Conservation (phyloP, 345 rosid species). For the Camelina laxa region DNA sequence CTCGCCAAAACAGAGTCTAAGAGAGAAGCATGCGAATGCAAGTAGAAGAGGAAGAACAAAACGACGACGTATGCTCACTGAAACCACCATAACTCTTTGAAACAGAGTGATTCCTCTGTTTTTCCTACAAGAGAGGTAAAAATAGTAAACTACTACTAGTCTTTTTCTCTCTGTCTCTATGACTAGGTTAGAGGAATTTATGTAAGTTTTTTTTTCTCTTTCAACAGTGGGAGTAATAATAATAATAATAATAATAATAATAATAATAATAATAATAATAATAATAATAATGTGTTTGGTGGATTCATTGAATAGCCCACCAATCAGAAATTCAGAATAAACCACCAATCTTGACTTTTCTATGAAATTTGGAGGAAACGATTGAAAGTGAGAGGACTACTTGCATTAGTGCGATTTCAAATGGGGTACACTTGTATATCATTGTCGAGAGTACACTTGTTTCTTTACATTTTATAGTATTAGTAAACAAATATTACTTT, state of each 20-base stretch:
- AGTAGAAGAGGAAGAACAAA: constrained; percentile 28
- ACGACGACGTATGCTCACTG: constrained; percentile 4
- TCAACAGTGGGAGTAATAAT: background rate
- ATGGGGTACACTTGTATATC: constrained; percentile 5
- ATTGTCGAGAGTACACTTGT: background rate
- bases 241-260: background rate
- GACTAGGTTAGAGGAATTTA: constrained; percentile 13
- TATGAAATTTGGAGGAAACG: background rate
- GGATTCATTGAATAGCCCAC: constrained; percentile 20
- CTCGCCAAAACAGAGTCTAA: constrained; percentile 24
- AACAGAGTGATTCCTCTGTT: background rate
- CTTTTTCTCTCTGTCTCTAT: constrained; percentile 1
- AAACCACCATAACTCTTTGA: constrained; percentile 15
- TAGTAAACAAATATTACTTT: background rate
- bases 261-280: background rate
- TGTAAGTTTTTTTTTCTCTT: background rate
- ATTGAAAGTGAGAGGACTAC: constrained; percentile 27
- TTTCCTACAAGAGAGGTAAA: constrained; percentile 4
- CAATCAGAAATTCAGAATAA: background rate
- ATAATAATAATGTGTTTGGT: background rate
- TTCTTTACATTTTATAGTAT: background rate
- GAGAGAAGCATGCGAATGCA: constrained; percentile 24
- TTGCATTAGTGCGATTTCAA: constrained; percentile 28
- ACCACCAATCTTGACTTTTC: constrained; percentile 41
- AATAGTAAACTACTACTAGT: constrained; percentile 22